A percentile compares a stretch with the other conserved stretches of the same genome.
These are phyloP conservation scores for Aspergillus sp. DNA, from an alignment of 2,329 filamentous ascomycete genomes.

Conservation along the genomic window DNA sequence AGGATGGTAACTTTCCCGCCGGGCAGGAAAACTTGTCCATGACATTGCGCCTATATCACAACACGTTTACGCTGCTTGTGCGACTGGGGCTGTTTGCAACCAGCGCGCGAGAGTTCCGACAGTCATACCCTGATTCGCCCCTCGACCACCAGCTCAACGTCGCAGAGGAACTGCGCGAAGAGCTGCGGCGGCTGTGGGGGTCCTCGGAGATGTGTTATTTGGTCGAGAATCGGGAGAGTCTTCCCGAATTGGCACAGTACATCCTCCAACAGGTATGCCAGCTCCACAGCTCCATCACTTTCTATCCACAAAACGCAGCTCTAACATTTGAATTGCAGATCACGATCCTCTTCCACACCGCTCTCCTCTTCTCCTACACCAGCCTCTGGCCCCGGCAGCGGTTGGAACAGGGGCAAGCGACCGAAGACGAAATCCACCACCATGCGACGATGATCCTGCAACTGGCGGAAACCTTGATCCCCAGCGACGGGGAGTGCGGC, in stretches of 20 bases:
- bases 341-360: constrained; percentile 49
- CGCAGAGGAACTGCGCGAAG: constrained; percentile 36
- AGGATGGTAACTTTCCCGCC: constrained; percentile 34
- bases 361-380: constrained; percentile 53
- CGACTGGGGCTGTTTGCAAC: constrained; percentile 45
- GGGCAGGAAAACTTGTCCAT: constrained; percentile 37
- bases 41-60: constrained; percentile 45
- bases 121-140: constrained; percentile 20
- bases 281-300: background rate
- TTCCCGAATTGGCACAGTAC: constrained; percentile 34
- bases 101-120: constrained; percentile 37
- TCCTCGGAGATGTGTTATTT: constrained; percentile 35
- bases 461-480: constrained; percentile 38
- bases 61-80: constrained; percentile 45
- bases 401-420: constrained; percentile 35
- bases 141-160: constrained; percentile 25
- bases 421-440: constrained; percentile 43
- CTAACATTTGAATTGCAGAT: constrained; percentile 4
- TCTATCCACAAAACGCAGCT: background rate
- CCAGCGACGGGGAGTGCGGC: constrained; percentile 38
- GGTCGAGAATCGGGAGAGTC: constrained; percentile 32
- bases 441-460: constrained; percentile 47
- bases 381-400: constrained; percentile 53
- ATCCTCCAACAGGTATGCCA: constrained; percentile 47
- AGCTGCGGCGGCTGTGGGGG: constrained; percentile 38